These are phyloP conservation scores for Elsinoe necatrix DNA, from an alignment of 2,329 filamentous ascomycete species.

Conservation along the genomic window DNA sequence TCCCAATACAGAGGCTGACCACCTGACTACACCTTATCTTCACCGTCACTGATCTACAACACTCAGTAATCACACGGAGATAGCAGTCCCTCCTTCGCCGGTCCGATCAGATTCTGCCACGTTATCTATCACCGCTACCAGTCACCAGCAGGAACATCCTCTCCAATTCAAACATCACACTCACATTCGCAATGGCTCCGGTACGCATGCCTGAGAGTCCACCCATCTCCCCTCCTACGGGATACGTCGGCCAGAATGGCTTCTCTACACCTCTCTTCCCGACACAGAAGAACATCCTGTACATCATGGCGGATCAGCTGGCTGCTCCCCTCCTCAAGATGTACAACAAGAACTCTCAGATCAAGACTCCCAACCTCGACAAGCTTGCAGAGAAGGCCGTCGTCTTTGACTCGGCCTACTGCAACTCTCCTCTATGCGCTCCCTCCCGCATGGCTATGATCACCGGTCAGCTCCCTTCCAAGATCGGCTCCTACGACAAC, in stretches of 20 bases:
- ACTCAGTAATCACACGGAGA: neutral
- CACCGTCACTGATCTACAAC: slow-evolving; percentile 2
- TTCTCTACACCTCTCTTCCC: slow-evolving; percentile 33
- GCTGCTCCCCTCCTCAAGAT: slow-evolving; percentile 85
- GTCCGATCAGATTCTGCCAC: neutral
- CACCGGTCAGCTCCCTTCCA: slow-evolving; percentile 81
- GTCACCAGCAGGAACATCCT: neutral
- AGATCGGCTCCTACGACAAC: slow-evolving; percentile 88
- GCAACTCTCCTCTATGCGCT: slow-evolving; percentile 84
- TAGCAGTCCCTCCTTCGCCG: slow-evolving; percentile 1
- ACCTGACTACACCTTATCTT: neutral
- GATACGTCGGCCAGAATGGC: slow-evolving; percentile 32
- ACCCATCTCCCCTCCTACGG: slow-evolving; percentile 31
- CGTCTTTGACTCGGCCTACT: slow-evolving; percentile 90
- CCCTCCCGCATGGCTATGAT: slow-evolving; percentile 93
- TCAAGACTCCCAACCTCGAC: slow-evolving; percentile 87
- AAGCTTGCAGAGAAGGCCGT: slow-evolving; percentile 71
- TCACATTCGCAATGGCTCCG: slow-evolving; percentile 6
- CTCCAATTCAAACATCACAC: neutral
- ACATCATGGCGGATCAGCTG: slow-evolving; percentile 96
- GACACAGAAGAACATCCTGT: slow-evolving; percentile 65
- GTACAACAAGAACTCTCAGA: slow-evolving; percentile 79
- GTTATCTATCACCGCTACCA: neutral
- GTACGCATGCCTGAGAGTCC: slow-evolving; percentile 23
- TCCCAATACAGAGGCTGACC: neutral